These are phyloP conservation scores for Metschnikowia similis DNA, from an alignment of 805 yeast species.

Conservation along the genomic window DNA sequence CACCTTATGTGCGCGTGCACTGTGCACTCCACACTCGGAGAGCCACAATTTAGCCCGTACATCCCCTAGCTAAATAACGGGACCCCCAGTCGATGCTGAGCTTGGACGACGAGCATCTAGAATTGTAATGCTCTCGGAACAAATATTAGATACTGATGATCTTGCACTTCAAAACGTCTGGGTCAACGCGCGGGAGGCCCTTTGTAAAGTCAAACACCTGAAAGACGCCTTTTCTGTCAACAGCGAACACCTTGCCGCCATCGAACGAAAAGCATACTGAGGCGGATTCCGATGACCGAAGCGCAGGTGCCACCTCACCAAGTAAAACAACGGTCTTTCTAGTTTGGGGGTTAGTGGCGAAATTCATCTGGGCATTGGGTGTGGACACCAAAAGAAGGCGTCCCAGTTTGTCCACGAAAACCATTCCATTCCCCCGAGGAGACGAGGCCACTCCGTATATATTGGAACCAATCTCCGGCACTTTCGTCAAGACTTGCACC, in stretches of 20 bases:
- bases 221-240: constrained; percentile 78
- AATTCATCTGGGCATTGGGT: constrained; percentile 36
- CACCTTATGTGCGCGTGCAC: neutral
- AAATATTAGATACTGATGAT: constrained; percentile 35
- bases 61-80: too few species aligned
- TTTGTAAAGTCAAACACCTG: constrained; percentile 85
- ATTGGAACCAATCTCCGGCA: constrained; percentile 77
- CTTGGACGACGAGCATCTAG: too few species aligned
- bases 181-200: constrained; percentile 67
- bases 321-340: constrained; percentile 58
- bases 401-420: constrained; percentile 77
- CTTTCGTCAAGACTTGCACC: constrained; percentile 40
- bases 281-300: constrained; percentile 72
- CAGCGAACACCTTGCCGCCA: constrained; percentile 71
- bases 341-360: constrained; percentile 9
- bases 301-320: constrained; percentile 76
- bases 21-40: neutral
- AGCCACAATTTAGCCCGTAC: neutral
- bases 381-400: constrained; percentile 64
- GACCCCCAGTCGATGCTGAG: too few species aligned
- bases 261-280: constrained; percentile 69
- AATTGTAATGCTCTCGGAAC: neutral
- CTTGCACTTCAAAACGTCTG: constrained; percentile 64
- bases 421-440: constrained; percentile 83
- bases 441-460: constrained; percentile 73